Percentiles rank a stretch among this genome's conserved stretches.
Conservation (phyloP, 768 basidiomycete species). For the Podaxis carcinomalis region DNA sequence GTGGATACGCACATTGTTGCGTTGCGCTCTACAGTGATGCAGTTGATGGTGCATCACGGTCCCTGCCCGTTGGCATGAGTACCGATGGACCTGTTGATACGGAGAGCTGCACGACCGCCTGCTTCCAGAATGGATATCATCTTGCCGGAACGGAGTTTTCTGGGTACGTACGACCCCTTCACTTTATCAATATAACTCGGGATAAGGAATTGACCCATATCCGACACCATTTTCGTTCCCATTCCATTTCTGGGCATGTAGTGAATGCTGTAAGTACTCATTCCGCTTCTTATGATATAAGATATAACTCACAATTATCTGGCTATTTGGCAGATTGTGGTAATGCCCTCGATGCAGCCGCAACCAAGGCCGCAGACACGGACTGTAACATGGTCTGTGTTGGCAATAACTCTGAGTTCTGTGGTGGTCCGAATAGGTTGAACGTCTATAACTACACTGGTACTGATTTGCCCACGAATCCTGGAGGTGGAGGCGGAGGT, state of each 20-base stretch:
- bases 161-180: conserved; percentile 20
- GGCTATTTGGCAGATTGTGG: conserved; percentile 42
- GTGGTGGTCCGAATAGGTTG: conserved; percentile 67
- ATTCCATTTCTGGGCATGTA: conserved; percentile 13
- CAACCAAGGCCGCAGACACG: conserved; percentile 38
- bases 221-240: background rate
- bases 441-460: conserved; percentile 72
- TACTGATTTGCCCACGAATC: conserved; percentile 37
- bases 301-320: background rate
- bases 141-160: conserved; percentile 37
- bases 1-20: background rate
- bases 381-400: conserved; percentile 67
- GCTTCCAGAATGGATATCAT: conserved; percentile 47
- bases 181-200: background rate
- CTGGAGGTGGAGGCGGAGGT: conserved; percentile 29
- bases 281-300: background rate
- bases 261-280: conserved; percentile 49
- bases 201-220: conserved; percentile 6
- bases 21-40: conserved; percentile 31
- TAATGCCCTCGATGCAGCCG: conserved; percentile 38
- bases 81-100: conserved; percentile 45
- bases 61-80: conserved; percentile 30
- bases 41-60: conserved; percentile 36
- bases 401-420: conserved; percentile 61
- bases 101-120: conserved; percentile 56